Conservation (phyloP, 83 land plant genomes). For the Diphasiastrum complanatum region DNA sequence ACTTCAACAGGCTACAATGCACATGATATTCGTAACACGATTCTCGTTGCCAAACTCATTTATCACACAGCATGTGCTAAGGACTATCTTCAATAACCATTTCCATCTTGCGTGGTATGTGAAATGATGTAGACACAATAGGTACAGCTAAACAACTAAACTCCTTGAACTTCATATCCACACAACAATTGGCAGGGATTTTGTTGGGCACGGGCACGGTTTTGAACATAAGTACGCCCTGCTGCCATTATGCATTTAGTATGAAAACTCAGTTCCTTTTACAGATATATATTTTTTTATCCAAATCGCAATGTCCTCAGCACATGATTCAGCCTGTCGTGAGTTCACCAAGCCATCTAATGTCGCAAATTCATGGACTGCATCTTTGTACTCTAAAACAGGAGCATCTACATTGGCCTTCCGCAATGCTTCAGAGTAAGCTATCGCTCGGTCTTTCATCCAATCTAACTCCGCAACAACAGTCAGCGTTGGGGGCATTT, state of each 20-base stretch:
- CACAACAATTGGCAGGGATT: no score
- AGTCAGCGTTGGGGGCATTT: constrained; percentile 79
- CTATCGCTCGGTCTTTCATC: constrained; percentile 89
- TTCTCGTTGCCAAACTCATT: no score
- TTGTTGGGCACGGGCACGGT: no score
- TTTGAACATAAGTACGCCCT: no score
- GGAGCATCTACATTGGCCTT: constrained; percentile 78
- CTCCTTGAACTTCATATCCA: no score
- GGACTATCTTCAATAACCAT: no score
- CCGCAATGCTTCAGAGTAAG: constrained; percentile 72
- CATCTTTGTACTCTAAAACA: constrained; percentile 81
- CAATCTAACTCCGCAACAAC: constrained; percentile 82
- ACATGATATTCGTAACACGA: no score
- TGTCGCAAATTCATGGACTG: constrained; percentile 87
- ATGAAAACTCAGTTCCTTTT: constrained; percentile 74
- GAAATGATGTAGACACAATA: no score
- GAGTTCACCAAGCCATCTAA: constrained; percentile 67
- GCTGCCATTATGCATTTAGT: constrained; percentile 23
- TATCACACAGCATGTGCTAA: no score
- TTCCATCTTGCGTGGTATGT: no score
- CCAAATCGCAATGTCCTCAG: constrained; percentile 85
- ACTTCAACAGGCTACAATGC: no score
- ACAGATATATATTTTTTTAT: constrained; percentile 67
- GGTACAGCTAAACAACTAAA: no score
- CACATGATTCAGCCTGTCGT: constrained; percentile 76